Percentiles rank a stretch among this genome's conserved stretches.
Evolutionary conservation across 495 filamentous ascomycete species (phyloP).

Genomic region (Emericellopsis terricola): DNA sequence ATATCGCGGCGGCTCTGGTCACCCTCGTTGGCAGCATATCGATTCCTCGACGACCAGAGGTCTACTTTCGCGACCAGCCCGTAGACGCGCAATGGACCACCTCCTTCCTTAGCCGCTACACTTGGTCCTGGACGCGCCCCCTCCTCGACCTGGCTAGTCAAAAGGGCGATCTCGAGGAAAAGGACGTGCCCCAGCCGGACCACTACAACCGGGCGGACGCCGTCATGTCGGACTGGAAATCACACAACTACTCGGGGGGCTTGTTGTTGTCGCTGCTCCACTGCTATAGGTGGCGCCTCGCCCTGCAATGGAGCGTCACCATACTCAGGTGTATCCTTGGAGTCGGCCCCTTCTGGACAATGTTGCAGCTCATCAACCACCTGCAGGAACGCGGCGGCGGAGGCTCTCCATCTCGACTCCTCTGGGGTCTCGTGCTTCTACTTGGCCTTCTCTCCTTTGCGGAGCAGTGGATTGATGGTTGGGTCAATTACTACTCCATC

Average conservation of each 20-base stretch:
- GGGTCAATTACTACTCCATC: slow-evolving; percentile 1
- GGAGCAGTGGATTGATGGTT: slow-evolving; percentile 1
- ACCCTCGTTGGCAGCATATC: slow-evolving; percentile 20
- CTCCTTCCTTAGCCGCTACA: slow-evolving; percentile 42
- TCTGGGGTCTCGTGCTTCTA: background rate
- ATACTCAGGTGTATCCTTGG: slow-evolving; percentile 33
- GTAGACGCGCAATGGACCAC: slow-evolving; percentile 48
- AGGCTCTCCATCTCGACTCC: background rate
- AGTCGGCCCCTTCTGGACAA: slow-evolving; percentile 53
- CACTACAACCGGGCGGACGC: slow-evolving; percentile 27
- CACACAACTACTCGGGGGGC: slow-evolving; percentile 23
- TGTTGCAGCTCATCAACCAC: slow-evolving; percentile 39
- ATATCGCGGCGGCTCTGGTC: slow-evolving; percentile 16
- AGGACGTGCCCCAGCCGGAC: slow-evolving; percentile 39
- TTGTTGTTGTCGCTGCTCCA: slow-evolving; percentile 44
- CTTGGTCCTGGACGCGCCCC: slow-evolving; percentile 39
- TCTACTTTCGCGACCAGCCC: slow-evolving; percentile 34
- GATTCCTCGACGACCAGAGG: slow-evolving; percentile 50
- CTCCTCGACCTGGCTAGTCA: slow-evolving; percentile 33
- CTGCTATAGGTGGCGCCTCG: slow-evolving; percentile 33
- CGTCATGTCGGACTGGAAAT: slow-evolving; percentile 31
- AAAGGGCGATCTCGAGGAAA: slow-evolving; percentile 38
- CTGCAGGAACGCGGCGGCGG: background rate
- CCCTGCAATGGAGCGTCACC: slow-evolving; percentile 35
- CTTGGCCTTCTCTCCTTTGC: background rate